A percentile compares a stretch with the other conserved stretches of the same genome.
Evolutionary conservation across 2,329 filamentous ascomycete species (phyloP).

Genomic region (Hypoxylon sp.): DNA sequence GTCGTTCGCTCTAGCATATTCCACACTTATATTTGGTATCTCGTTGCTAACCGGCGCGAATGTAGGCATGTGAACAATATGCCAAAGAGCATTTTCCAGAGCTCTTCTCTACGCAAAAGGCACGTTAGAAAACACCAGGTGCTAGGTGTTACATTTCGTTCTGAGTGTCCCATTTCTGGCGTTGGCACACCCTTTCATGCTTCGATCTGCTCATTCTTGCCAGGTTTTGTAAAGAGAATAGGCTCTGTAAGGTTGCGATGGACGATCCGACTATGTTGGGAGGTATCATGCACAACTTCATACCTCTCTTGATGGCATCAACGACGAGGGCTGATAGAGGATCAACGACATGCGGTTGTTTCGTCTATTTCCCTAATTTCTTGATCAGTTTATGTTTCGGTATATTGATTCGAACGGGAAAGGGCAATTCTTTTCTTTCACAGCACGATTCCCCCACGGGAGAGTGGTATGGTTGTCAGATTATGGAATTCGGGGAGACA

Average conservation of each 20-base stretch:
- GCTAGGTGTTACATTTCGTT: conserved; percentile 26
- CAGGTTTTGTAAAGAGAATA: conserved; percentile 41
- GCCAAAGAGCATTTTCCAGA: conserved; percentile 92
- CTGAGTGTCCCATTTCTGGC: conserved; percentile 28
- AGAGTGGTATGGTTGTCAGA: conserved; percentile 39
- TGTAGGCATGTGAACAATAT: conserved; percentile 87
- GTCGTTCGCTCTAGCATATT: conserved; percentile 43
- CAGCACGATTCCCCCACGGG: conserved; percentile 46
- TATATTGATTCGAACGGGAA: conserved; percentile 41
- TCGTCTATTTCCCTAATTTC: conserved; percentile 23
- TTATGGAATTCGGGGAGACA: conserved; percentile 28
- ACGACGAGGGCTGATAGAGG: conserved; percentile 19
- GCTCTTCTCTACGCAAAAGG: conserved; percentile 50
- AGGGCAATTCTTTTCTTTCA: conserved; percentile 34
- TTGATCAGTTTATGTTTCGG: conserved; percentile 34
- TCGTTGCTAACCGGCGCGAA: conserved; percentile 39
- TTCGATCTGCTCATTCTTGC: conserved; percentile 41
- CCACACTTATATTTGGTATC: background rate
- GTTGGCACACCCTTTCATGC: conserved; percentile 24
- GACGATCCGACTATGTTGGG: conserved; percentile 5
- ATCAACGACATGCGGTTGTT: conserved; percentile 13
- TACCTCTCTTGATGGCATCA: conserved; percentile 13
- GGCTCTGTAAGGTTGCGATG: conserved; percentile 25
- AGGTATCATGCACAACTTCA: conserved; percentile 14
- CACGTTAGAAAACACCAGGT: conserved; percentile 43